Evolutionary conservation across 768 basidiomycete genomes (phyloP).

Genomic region (Macrolepiota albuminosa): DNA sequence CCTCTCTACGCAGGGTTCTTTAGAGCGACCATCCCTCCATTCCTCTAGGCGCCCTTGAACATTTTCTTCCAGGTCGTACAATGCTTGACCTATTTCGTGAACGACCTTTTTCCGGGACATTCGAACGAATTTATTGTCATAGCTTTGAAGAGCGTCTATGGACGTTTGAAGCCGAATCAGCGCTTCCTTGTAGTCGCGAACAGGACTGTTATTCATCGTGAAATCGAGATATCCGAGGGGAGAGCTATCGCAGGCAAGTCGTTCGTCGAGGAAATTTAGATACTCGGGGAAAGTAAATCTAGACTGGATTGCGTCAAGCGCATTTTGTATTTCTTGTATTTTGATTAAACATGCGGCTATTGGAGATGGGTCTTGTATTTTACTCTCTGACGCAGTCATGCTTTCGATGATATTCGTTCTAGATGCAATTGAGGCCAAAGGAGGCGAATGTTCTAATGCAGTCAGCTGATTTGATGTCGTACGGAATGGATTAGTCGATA

Average conservation of each 20-base stretch:
- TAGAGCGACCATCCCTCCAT: neutral
- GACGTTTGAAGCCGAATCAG: constrained; percentile 3
- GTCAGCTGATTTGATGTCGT: neutral
- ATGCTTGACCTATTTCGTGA: constrained; percentile 1
- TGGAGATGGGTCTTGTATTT: neutral
- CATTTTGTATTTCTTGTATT: neutral
- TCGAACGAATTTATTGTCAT: neutral
- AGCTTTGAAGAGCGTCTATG: neutral
- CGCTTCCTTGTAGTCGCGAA: constrained; percentile 6
- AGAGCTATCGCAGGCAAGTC: constrained; percentile 1
- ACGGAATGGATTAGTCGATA: neutral
- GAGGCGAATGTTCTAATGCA: neutral
- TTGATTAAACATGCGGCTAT: neutral
- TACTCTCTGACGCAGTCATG: neutral
- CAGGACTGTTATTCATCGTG: neutral
- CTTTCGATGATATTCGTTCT: neutral
- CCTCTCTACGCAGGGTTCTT: neutral
- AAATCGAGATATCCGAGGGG: constrained; percentile 3
- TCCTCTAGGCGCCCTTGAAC: neutral
- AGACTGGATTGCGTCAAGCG: neutral
- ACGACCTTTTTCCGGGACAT: neutral
- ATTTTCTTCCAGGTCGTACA: constrained; percentile 1
- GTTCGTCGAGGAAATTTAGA: constrained; percentile 1
- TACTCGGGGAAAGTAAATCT: neutral
- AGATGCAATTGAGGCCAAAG: neutral